phyloP scores from a whole-genome alignment of 208 protist species.

The Leishmania tarentolae region DNA sequence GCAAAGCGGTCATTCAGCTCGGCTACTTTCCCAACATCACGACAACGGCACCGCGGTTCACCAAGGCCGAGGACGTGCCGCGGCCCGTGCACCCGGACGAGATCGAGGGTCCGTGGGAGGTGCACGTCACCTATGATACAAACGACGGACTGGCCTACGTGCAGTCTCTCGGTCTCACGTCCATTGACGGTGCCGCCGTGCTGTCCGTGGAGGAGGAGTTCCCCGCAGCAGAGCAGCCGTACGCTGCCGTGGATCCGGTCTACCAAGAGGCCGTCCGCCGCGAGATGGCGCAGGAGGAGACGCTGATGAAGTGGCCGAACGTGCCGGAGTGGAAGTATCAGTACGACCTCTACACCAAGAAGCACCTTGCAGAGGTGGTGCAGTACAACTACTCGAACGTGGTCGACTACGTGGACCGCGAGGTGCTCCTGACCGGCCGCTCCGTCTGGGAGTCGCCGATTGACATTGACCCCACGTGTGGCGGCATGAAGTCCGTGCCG shows the following conservation, averaged over 20 bases:
- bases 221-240: slow-evolving; percentile 45
- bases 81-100: slow-evolving; percentile 89
- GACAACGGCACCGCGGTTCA: slow-evolving; percentile 42
- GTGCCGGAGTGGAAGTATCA: slow-evolving; percentile 89
- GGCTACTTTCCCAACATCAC: slow-evolving; percentile 89
- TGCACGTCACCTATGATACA: slow-evolving; percentile 75
- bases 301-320: slow-evolving; percentile 87
- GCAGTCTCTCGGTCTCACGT: slow-evolving; percentile 54
- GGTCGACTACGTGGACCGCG: slow-evolving; percentile 92
- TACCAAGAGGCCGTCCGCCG: slow-evolving; percentile 75
- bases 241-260: slow-evolving; percentile 59
- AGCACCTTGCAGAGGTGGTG: slow-evolving; percentile 78
- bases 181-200: slow-evolving; percentile 75
- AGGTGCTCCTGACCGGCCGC: slow-evolving; percentile 87
- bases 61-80: slow-evolving; percentile 46
- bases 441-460: slow-evolving; percentile 92
- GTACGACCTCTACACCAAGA: slow-evolving; percentile 77
- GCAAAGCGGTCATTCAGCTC: slow-evolving; percentile 74
- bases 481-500: slow-evolving; percentile 76
- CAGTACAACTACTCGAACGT: slow-evolving; percentile 93
- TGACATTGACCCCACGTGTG: slow-evolving; percentile 87
- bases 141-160: slow-evolving; percentile 73
- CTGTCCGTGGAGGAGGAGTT: slow-evolving; percentile 43
- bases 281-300: slow-evolving; percentile 81
- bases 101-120: slow-evolving; percentile 90